Base-by-base conservation (phyloP, 2,329 filamentous ascomycete genomes). In the Simplicillium sp. region DNA sequence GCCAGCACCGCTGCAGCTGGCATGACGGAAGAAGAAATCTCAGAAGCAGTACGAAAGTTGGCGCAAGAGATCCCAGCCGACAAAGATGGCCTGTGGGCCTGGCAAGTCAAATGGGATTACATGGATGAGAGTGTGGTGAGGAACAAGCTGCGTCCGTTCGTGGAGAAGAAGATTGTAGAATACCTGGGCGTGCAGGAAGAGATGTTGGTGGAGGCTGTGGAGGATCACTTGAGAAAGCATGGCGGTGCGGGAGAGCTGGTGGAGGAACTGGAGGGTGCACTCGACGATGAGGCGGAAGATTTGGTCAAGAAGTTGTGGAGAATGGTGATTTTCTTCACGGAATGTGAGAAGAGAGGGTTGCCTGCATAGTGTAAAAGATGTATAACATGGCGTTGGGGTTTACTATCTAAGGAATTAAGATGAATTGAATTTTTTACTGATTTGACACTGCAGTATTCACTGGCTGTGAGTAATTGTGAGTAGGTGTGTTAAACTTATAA, bases 121-220 rank as follows among this genome's bases (percentile, higher is more conserved):
- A 73, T 98, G 58, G 86, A 94, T 56, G 83, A 92, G 46, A 71
- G 74, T 13, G 75, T 92, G 34, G 78, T 97, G 44, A 76, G 79
- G 45, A 85, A 94, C 48, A 89, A 96, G 58, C 77, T 98, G 51
- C 80, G 85, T 54, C 89, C 90, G 25, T 98, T 96, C 65, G 87
- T 97, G 42, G 88, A 95, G 69, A 94, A 94, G 75, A 98, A 97
- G 73, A 87, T 97, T 51, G 83, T 98, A 45, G 92, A 98, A 62
- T 94, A 92, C 53, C 75, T 98, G 37, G 94, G 94, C 44, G 85
- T 98, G 43, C 88, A 97, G 64, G 92, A 98, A 61, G 87, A 97
- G 64, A 82, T 96, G 66, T 70, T 98, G 37, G 88, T 98, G 28
- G 89, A 95, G 56, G 82, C 92, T 34, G 87, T 97, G 32, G 83